A percentile compares a stretch with the other conserved stretches of the same genome.
phyloP scores from a whole-genome alignment of 2,329 filamentous ascomycete species.

The Uncinocarpus reesii region DNA sequence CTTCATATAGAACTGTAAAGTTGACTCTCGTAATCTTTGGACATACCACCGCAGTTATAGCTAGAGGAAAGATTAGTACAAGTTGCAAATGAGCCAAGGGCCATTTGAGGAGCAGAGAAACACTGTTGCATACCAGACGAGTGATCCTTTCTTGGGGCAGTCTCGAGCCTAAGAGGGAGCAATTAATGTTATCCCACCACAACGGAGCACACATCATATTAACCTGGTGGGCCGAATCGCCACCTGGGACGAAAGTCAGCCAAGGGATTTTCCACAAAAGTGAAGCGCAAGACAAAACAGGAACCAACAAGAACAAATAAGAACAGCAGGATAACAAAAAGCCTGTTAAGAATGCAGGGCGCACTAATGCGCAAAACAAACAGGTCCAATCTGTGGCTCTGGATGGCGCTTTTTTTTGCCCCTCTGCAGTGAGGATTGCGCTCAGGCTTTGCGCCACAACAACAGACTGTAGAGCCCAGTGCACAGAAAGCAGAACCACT shows the following conservation, averaged over 20 bases:
- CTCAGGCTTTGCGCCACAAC: neutral
- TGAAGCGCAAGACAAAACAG: neutral
- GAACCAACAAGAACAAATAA: neutral
- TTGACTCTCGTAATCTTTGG: conserved; percentile 13
- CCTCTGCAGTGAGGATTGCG: neutral
- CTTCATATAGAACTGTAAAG: conserved; percentile 8
- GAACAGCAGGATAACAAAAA: neutral
- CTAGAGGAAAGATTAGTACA: conserved; percentile 34
- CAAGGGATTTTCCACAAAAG: neutral
- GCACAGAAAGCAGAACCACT: neutral
- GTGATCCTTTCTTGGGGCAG: conserved; percentile 72
- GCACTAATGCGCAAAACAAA: no score
- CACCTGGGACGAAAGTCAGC: conserved; percentile 44
- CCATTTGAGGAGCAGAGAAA: conserved; percentile 5
- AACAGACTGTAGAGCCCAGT: neutral
- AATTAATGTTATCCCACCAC: conserved; percentile 17
- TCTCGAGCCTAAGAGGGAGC: conserved; percentile 56
- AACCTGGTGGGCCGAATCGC: conserved; percentile 66
- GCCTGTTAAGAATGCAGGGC: neutral
- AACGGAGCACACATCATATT: conserved; percentile 30
- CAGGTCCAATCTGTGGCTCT: no score
- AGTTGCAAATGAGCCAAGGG: neutral
- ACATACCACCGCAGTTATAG: conserved; percentile 72
- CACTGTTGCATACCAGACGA: conserved; percentile 59
- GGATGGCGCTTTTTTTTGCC: neutral